phyloP scores from a whole-genome alignment of 2,329 filamentous ascomycete species.

The Pseudocercospora vitis region DNA sequence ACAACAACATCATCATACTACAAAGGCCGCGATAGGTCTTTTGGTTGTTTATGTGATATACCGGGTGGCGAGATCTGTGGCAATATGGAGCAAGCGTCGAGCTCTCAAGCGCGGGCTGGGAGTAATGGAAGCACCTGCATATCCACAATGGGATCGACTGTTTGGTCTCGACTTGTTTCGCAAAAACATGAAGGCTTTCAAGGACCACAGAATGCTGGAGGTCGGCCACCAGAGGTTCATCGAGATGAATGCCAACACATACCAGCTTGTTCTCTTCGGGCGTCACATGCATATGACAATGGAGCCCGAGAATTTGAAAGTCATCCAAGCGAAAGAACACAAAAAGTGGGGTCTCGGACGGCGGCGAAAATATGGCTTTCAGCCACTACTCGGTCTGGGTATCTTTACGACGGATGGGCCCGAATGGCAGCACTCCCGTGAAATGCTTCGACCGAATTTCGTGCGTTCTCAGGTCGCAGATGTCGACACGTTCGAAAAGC shows the following conservation, averaged over 20 bases:
- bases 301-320: constrained; percentile 52
- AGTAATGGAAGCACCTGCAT: constrained; percentile 49
- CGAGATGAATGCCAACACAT: constrained; percentile 37
- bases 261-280: constrained; percentile 42
- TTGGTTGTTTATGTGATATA: constrained; percentile 39
- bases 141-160: constrained; percentile 55
- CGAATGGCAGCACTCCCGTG: constrained; percentile 40
- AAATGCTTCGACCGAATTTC: constrained; percentile 57
- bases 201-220: constrained; percentile 41
- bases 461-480: constrained; percentile 54
- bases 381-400: constrained; percentile 45
- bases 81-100: constrained; percentile 40
- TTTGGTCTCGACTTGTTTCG: constrained; percentile 54
- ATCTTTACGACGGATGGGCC: constrained; percentile 50
- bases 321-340: constrained; percentile 46
- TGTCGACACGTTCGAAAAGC: constrained; percentile 59
- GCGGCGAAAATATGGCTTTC: constrained; percentile 39
- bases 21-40: constrained; percentile 34
- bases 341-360: constrained; percentile 48
- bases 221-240: constrained; percentile 38
- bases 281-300: constrained; percentile 42
- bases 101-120: constrained; percentile 46
- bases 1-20: constrained; percentile 15
- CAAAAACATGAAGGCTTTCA: constrained; percentile 42
- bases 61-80: constrained; percentile 38